A percentile compares a stretch with the other conserved stretches of the same genome.
phyloP scores from a whole-genome alignment of 345 rosid genomes.

The Toxicodendron radicans region DNA sequence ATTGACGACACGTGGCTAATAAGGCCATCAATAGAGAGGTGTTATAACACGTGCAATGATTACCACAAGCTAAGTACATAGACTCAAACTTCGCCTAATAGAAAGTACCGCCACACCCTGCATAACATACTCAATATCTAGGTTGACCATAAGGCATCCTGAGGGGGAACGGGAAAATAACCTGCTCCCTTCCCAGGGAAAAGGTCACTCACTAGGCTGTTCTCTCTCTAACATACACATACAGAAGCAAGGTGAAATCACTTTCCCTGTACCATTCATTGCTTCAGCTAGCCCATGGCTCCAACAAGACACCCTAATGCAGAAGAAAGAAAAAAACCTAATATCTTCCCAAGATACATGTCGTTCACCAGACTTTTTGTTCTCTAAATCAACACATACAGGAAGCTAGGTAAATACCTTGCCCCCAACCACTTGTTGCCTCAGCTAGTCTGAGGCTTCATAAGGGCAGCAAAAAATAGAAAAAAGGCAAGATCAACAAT shows the following conservation, averaged over 20 bases:
- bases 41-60: slow-evolving; percentile 22
- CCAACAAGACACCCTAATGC: slow-evolving; percentile 1
- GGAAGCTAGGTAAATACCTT: not conserved
- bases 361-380: slow-evolving; percentile 13
- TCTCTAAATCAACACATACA: not conserved
- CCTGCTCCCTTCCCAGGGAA: slow-evolving; percentile 10
- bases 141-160: slow-evolving; percentile 3
- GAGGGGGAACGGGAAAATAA: slow-evolving; percentile 1
- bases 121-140: not conserved
- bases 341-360: slow-evolving; percentile 8
- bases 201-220: slow-evolving; percentile 12
- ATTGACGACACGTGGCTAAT: slow-evolving; percentile 28
- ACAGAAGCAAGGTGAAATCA: not conserved
- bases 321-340: not conserved
- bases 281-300: not conserved
- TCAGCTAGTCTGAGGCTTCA: slow-evolving; percentile 7
- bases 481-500: not conserved
- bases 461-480: not conserved
- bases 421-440: not conserved
- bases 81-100: slow-evolving; percentile 12
- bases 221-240: not conserved
- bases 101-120: slow-evolving; percentile 18
- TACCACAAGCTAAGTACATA: slow-evolving; percentile 19
- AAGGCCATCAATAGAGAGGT: slow-evolving; percentile 27
- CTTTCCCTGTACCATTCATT: not conserved